Evolutionary conservation across 1,139 yeast species (phyloP), one percentile per base, ranked within the genome.

Genomic region (Diutina mesorugosa): DNA sequence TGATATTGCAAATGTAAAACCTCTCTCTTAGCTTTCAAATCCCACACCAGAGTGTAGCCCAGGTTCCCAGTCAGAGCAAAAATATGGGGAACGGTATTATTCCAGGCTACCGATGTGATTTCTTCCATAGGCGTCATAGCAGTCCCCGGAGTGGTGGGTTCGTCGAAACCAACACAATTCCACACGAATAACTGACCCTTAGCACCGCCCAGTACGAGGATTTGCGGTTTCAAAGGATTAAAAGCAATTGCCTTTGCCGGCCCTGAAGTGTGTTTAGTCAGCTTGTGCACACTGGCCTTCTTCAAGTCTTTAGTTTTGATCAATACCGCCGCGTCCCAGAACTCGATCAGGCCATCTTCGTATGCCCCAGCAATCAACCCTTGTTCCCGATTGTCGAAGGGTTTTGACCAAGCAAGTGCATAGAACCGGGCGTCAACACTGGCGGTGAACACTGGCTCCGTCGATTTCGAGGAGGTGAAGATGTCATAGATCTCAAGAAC

Each of bases 11-110:
- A 77, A 69, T 90, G 97, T 60, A 93, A 76, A 45, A 91, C 96
- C 69, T 93, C 98, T 65, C 89, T 81, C 69, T 86, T 86, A 54
- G 90, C 83, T 66, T 87, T 87, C 64, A 93, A 76, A 71, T 95
- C 99, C 97, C 97, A 93, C 60, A 95, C 86, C 0, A 97, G 85
- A 6, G 97, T 85, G 68, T 83, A 87, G 18, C 96, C 96, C 32
- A 87, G 80, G 63, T 79, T 78, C 52, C 96, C 90, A 7, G 97
- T 95, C 57, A 89, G 80, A 30, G 98, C 99, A 69, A 95, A 83
- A 63, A 95, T 91, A 65, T 93, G 96, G 53, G 87, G 75, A 57
- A 89, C 87, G 45, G 83, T 75, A 65, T 87, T 84, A 72, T 95
- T 95, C 98, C 99, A 95, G 5, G 97, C 83, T 51, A 93, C 82